Evolutionary conservation across 2,329 filamentous ascomycete genomes (phyloP), one percentile per base, ranked within the genome.

Genomic region (Pseudocercospora crystallina): DNA sequence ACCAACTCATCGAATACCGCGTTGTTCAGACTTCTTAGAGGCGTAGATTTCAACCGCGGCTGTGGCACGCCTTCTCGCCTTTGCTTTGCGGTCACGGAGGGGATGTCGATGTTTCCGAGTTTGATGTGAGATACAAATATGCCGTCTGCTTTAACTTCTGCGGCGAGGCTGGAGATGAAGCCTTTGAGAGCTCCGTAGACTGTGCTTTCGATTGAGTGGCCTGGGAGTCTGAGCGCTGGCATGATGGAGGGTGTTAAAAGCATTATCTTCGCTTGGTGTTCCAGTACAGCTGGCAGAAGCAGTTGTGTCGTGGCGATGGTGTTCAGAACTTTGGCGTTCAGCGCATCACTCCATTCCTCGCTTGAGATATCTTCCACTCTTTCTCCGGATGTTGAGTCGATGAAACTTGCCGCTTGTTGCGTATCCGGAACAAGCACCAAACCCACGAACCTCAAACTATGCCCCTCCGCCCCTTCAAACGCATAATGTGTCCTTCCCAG

Each of bases 1-100:
- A 89, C 85, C 47, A 97, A 81, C 31, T 94, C 89, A 67, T 97
- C 92, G 67, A 96, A 95, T 8, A 99, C 86, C 2, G 88, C 85
- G 65, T 90, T 86, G 71, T 97, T 89, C 47, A 99, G 78, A 57
- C 87, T 84, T 30, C 89, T 80, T 39, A 95, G 76, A 3, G 86
- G 84, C 54, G 84, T 90, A 1, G 62, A 60, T 42, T 56, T 61
- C n/a, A 65, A 36, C 29, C 59, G 49, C 8, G 62, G 53, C 14
- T 53, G 8, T 63, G 67, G 50, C 61, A 71, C 77, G 40, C 68
- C 65, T 43, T 65, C 62, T 26, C 68, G 44, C 35, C 62, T 59
- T 39, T 69, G 68, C 66, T 71, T 72, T 12, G 66, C 68, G 2
- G 72, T 73, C 13, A 85, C 84, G 56, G 84, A 78, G 5, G 84